Percentiles rank a stretch among this genome's conserved stretches.
Evolutionary conservation across 1,284 basidiomycete species (phyloP).

Genomic region (Puccinia horiana): DNA sequence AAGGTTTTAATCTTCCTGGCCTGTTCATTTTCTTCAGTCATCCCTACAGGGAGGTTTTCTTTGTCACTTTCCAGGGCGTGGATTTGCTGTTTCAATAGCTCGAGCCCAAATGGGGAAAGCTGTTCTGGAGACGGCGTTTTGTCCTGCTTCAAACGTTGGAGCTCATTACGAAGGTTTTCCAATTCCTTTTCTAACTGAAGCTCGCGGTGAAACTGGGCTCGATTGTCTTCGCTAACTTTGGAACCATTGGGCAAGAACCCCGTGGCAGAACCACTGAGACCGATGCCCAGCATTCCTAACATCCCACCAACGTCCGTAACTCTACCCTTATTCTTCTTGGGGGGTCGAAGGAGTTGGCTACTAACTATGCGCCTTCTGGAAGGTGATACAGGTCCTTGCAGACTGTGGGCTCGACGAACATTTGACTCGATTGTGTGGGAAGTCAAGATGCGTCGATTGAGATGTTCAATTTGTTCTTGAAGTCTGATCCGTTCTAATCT

Average conservation of each 20-base stretch:
- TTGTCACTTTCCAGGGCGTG: conserved; percentile 34
- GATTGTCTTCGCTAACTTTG: conserved; percentile 33
- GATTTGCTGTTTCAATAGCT: conserved; percentile 33
- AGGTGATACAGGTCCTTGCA: not conserved
- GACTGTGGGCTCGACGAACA: conserved; percentile 34
- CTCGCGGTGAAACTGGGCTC: conserved; percentile 40
- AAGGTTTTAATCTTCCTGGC: conserved; percentile 14
- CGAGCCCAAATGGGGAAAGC: conserved; percentile 21
- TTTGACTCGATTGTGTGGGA: conserved; percentile 38
- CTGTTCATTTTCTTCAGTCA: conserved; percentile 13
- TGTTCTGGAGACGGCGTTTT: conserved; percentile 6
- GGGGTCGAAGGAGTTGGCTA: conserved; percentile 10
- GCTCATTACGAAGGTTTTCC: conserved; percentile 10
- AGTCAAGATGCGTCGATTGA: conserved; percentile 48
- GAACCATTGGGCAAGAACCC: conserved; percentile 17
- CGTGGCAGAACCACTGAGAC: conserved; percentile 25
- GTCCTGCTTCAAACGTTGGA: conserved; percentile 20
- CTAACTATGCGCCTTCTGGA: conserved; percentile 28
- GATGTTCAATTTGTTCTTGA: conserved; percentile 49
- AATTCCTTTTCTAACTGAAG: conserved; percentile 29
- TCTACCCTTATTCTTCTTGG: conserved; percentile 9
- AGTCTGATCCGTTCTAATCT: conserved; percentile 45
- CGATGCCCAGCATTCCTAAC: conserved; percentile 36
- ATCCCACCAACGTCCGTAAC: conserved; percentile 42
- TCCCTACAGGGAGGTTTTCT: conserved; percentile 36